Evolutionary conservation across 352 stramenopile species (phyloP).

Genomic region (Pythium diclinum): DNA sequence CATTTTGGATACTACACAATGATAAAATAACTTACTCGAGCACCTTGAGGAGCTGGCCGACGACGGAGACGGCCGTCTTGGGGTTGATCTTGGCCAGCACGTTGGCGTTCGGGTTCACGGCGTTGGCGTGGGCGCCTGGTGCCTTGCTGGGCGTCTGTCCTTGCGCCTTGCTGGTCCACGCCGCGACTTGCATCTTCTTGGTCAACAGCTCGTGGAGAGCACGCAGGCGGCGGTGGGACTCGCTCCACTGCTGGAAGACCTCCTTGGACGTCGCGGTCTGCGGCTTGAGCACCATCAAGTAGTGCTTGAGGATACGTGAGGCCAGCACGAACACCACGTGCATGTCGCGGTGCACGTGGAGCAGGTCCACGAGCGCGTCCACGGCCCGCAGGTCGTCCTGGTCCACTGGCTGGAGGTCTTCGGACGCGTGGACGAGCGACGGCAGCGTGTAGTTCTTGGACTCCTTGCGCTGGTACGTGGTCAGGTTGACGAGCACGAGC

Average conservation of each 20-base stretch:
- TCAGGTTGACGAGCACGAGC: slow-evolving; percentile 86
- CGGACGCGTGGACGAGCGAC: slow-evolving; percentile 12
- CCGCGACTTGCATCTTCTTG: slow-evolving; percentile 59
- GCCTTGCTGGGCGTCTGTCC: slow-evolving; percentile 19
- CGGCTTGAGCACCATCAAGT: slow-evolving; percentile 35
- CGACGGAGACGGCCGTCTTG: slow-evolving; percentile 51
- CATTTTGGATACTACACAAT: background rate
- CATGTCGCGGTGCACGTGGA: slow-evolving; percentile 95
- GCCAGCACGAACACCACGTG: slow-evolving; percentile 75
- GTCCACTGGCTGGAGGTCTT: slow-evolving; percentile 28
- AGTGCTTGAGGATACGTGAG: slow-evolving; percentile 56
- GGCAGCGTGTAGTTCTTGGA: slow-evolving; percentile 38
- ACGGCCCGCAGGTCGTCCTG: slow-evolving; percentile 62
- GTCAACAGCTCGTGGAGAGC: slow-evolving; percentile 48
- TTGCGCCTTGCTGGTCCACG: slow-evolving; percentile 24
- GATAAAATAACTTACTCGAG: slow-evolving; percentile 27
- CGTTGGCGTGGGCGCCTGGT: background rate
- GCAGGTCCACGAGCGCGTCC: slow-evolving; percentile 90
- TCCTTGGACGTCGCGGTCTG: slow-evolving; percentile 17
- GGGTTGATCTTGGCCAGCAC: slow-evolving; percentile 70
- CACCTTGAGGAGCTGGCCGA: slow-evolving; percentile 47
- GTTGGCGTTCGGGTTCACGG: slow-evolving; percentile 35
- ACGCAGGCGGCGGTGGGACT: slow-evolving; percentile 47
- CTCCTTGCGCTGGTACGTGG: slow-evolving; percentile 54
- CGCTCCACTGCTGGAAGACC: slow-evolving; percentile 41